A percentile compares a stretch with the other conserved stretches of the same genome.
phyloP scores from a whole-genome alignment of 108 stramenopile species.

The Cyclotella baltica region DNA sequence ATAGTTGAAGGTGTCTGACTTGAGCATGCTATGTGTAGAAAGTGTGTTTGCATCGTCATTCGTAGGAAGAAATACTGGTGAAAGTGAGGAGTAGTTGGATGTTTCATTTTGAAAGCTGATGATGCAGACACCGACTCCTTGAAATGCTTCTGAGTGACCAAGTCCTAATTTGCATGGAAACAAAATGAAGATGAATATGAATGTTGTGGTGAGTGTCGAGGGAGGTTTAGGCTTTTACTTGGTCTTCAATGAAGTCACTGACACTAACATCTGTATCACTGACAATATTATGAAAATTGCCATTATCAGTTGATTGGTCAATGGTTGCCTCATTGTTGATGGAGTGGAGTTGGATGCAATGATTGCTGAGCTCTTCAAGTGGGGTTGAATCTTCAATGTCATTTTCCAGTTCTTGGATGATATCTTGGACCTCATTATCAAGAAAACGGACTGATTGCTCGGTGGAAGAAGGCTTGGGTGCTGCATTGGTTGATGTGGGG shows the following conservation, averaged over 20 bases:
- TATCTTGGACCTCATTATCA: neutral
- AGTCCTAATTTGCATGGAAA: neutral
- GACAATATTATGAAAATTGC: neutral
- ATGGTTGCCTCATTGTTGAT: neutral
- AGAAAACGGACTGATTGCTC: neutral
- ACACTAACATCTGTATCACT: too few relatives aligned
- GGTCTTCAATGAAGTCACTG: neutral
- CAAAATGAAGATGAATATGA: neutral
- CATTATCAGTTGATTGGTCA: neutral
- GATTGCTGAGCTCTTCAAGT: neutral
- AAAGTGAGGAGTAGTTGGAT: too few relatives aligned
- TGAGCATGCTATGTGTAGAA: too few relatives aligned
- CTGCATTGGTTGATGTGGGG: neutral
- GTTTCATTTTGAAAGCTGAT: too few relatives aligned
- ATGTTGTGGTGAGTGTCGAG: neutral
- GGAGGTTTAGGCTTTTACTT: constrained; percentile 19
- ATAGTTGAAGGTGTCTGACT: too few relatives aligned
- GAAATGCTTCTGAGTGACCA: neutral
- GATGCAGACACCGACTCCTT: constrained; percentile 22
- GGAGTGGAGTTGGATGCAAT: neutral
- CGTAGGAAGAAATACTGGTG: too few relatives aligned
- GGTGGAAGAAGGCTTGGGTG: neutral
- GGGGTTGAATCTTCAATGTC: neutral
- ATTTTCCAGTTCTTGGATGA: neutral
- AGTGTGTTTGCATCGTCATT: too few relatives aligned